A percentile compares a stretch with the other conserved stretches of the same genome.
Evolutionary conservation across 1,139 yeast species (phyloP).

Genomic region (Debaryomyces udenii): DNA sequence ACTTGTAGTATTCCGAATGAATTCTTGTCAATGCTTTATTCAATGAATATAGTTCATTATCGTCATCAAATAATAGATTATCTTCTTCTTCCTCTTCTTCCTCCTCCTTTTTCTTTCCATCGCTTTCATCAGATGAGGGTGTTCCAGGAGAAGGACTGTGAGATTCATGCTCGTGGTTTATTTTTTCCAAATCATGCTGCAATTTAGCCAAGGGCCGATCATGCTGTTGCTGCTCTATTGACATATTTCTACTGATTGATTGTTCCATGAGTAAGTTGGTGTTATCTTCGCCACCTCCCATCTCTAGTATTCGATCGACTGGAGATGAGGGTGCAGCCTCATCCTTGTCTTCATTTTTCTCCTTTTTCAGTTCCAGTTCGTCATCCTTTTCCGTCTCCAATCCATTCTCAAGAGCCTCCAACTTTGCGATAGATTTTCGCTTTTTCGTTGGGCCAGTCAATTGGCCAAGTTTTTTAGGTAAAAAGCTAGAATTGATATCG

Average conservation of each 20-base stretch:
- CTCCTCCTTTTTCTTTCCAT: slow-evolving; percentile 23
- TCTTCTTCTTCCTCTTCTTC: slow-evolving; percentile 50
- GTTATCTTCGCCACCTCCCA: slow-evolving; percentile 54
- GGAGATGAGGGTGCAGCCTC: slow-evolving; percentile 37
- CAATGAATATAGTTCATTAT: slow-evolving; percentile 69
- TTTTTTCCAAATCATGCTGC: slow-evolving; percentile 71
- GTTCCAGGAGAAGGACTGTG: slow-evolving; percentile 19
- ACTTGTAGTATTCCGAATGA: slow-evolving; percentile 66
- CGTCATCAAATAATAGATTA: slow-evolving; percentile 75
- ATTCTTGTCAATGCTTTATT: slow-evolving; percentile 63
- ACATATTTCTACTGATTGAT: slow-evolving; percentile 57
- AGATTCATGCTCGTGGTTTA: slow-evolving; percentile 36
- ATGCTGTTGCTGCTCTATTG: slow-evolving; percentile 66
- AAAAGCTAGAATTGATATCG: slow-evolving; percentile 90
- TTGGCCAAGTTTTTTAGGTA: slow-evolving; percentile 78
- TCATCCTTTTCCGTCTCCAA: slow-evolving; percentile 23
- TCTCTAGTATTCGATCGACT: slow-evolving; percentile 50
- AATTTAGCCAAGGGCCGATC: slow-evolving; percentile 83
- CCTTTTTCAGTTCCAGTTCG: slow-evolving; percentile 13
- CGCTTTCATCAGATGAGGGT: slow-evolving; percentile 16
- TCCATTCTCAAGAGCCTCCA: slow-evolving; percentile 38
- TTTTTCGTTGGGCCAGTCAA: slow-evolving; percentile 71
- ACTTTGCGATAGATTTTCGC: slow-evolving; percentile 55
- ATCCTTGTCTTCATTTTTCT: slow-evolving; percentile 15
- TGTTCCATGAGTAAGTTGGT: slow-evolving; percentile 50